Base-by-base conservation (phyloP, 192 early-diverging fungal species). In the Coemansia sp. region DNA sequence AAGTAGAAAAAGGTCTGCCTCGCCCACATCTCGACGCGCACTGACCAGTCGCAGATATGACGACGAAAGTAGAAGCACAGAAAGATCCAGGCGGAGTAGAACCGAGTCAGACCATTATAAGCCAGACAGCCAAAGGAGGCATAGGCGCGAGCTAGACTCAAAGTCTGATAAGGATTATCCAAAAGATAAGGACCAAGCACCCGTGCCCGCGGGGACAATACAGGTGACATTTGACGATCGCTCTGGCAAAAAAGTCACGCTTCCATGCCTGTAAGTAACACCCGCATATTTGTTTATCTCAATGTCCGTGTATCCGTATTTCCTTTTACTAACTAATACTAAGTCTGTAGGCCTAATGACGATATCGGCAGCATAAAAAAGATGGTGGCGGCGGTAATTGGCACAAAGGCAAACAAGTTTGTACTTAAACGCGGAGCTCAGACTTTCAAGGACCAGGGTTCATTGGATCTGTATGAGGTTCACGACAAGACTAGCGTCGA, bases 391-490 rank as follows among this genome's bases (percentile, higher is more conserved):
- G 93, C 93, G 11, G 93, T 94, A 80, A 94, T 89, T 9, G 95
- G 95, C 75, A 97, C 95, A 3, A 90, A 92, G 57, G 80, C 93
- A 38, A 87, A 90, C 43, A 96, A 94, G 78, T 95, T 97, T 75
- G 86, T 94, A 4, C 77, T 97, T 47, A 96, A 96, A 79, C 95
- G 96, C 74, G 92, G 93, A 90, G 92, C 93, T 66, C 91, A 83
- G 19, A 80, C 89, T 11, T 96, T 78, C 76, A 94, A 94, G 81
- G 93, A 97, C 70, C 91, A 95, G 68, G 93, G 95, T 70, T 92
- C 95, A 1, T 79, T 97, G 75, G 90, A 90, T 26, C 94, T 95
- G 72, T 97, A 94, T 71, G 94, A 95, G 73, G 89, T 96, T 49
- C 88, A 94, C 61, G 92, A 96, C 63, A 93, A 93, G 40, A 93